These are phyloP conservation scores for Phytophthora sojae DNA, from an alignment of 352 stramenopile genomes.

Conservation along the genomic window DNA sequence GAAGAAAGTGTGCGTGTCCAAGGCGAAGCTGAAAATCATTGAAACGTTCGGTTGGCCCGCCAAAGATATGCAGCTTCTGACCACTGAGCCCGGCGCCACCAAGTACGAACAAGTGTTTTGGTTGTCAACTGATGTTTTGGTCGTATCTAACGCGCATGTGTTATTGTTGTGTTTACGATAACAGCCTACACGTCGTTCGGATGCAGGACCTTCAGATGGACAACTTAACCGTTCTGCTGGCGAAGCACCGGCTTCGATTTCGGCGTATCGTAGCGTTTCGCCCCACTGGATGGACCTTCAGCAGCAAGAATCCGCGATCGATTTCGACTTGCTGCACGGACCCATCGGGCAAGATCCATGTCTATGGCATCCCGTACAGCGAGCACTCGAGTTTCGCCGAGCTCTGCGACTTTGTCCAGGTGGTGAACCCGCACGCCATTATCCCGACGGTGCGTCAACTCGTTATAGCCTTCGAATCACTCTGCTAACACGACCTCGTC, in stretches of 20 bases:
- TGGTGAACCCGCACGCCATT: constrained; percentile 88
- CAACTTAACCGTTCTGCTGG: constrained; percentile 69
- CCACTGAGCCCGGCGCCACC: constrained; percentile 74
- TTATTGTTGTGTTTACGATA: constrained; percentile 8
- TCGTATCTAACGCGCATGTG: constrained; percentile 2
- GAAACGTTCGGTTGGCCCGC: constrained; percentile 86
- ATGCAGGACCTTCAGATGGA: constrained; percentile 96
- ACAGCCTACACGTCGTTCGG: constrained; percentile 92
- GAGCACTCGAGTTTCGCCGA: constrained; percentile 97
- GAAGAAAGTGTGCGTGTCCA: constrained; percentile 84
- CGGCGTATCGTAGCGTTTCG: constrained; percentile 93
- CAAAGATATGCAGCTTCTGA: constrained; percentile 87
- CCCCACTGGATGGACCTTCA: constrained; percentile 95
- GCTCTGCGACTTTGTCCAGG: constrained; percentile 92
- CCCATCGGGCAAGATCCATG: constrained; percentile 79
- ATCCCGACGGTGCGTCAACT: constrained; percentile 88
- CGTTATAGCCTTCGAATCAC: background rate
- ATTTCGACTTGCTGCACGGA: constrained; percentile 84
- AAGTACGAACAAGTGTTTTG: constrained; percentile 55
- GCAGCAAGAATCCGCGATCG: constrained; percentile 46
- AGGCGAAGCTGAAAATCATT: constrained; percentile 87
- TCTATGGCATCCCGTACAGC: constrained; percentile 97
- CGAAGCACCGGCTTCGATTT: constrained; percentile 75
- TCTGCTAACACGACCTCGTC: constrained; percentile 4
- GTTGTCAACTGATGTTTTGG: background rate